Evolutionary conservation across 2,329 filamentous ascomycete species (phyloP).

Genomic region (Uncinocarpus reesii): DNA sequence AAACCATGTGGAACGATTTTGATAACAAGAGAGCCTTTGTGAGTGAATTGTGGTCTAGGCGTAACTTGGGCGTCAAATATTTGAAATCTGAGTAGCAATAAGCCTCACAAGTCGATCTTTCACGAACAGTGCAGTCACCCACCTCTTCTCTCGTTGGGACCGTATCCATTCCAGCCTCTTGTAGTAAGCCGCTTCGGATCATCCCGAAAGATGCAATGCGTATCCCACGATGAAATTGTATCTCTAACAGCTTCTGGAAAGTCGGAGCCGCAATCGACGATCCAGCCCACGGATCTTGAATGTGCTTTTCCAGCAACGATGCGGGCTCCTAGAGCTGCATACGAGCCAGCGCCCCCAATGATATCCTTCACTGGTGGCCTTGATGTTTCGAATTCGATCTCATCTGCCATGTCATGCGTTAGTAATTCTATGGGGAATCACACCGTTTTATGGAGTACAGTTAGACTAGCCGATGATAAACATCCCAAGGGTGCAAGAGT

Average conservation of each 20-base stretch:
- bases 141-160: slow-evolving; percentile 55
- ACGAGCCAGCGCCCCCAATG: slow-evolving; percentile 81
- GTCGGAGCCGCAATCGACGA: slow-evolving; percentile 80
- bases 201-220: slow-evolving; percentile 58
- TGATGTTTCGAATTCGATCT: slow-evolving; percentile 74
- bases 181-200: slow-evolving; percentile 65
- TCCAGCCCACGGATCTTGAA: slow-evolving; percentile 69
- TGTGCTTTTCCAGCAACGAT: slow-evolving; percentile 63
- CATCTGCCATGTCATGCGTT: too few relatives aligned
- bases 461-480: slow-evolving; percentile 48
- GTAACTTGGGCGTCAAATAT: slow-evolving; percentile 77
- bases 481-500: slow-evolving; percentile 54
- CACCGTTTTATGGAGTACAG: not conserved
- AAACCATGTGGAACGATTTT: slow-evolving; percentile 78
- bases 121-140: slow-evolving; percentile 17
- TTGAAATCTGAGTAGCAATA: slow-evolving; percentile 55
- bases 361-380: slow-evolving; percentile 60
- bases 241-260: slow-evolving; percentile 60
- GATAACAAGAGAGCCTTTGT: slow-evolving; percentile 56
- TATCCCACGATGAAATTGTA: slow-evolving; percentile 64
- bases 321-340: slow-evolving; percentile 76
- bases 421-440: too few relatives aligned
- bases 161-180: slow-evolving; percentile 85
- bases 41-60: slow-evolving; percentile 64
- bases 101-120: not conserved